Base-by-base conservation (phyloP, 306 rosid species). In the Neltuma alba region DNA sequence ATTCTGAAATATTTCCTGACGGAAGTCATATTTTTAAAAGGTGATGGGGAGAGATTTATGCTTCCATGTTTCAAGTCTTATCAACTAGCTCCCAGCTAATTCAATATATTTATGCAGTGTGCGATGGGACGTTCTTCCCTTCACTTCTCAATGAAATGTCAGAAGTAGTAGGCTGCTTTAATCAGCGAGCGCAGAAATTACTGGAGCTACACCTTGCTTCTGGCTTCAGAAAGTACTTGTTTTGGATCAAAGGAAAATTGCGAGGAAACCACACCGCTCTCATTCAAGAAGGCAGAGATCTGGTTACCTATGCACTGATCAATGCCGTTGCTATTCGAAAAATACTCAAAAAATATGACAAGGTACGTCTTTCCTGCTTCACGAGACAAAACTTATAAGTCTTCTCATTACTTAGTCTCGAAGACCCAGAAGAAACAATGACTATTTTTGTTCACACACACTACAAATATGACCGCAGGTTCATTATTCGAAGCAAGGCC, bases 401-500 rank as follows among this genome's bases (percentile, higher is more conserved):
- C 13, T 54, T 2, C 27, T 54, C 10, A 21, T 54, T 23, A 23
- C 63, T 57, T 25, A 57, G 63, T 25, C 33, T 57, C 25, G 63
- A 57, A 25, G 11, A 57, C 30, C 31, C 16, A 23, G 63, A 57
- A 25, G 16, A 58, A 58, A 58, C 27, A 11, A 27, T 27, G 64
- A 58, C 66, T 60, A 60, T 6, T 14, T 20, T 28, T 28, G 31
- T 28, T 60, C 8, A 12, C 1, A 60, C 20, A 3, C 20, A 48
- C 55, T 55, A 79, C 30, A 62, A 10, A 44, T 70, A 72, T 71
- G 71, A 67, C 63, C 50, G 65, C 90, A 95, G 99, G 82, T 95
- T 83, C 99, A 95, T 87, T 88, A 77, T 85, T 95, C 99, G 14
- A 95, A 87, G 84, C 98, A 95, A 90, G 99, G 99, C 36, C 97